These are phyloP conservation scores for Phialophora verrucosa DNA, from an alignment of 2,329 filamentous ascomycete genomes.

Conservation along the genomic window DNA sequence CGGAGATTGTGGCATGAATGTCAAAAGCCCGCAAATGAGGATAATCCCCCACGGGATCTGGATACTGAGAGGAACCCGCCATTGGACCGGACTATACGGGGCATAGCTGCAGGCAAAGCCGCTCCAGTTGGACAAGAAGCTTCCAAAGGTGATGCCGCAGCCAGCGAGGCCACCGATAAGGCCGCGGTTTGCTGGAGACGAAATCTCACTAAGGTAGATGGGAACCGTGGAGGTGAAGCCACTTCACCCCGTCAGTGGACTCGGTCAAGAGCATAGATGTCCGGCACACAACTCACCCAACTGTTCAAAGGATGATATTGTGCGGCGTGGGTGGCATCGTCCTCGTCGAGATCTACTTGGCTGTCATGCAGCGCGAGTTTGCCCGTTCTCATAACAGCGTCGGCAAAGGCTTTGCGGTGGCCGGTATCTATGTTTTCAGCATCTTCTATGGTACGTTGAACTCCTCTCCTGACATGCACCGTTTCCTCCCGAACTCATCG, in stretches of 20 bases:
- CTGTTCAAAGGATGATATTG: constrained; percentile 58
- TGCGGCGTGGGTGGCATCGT: constrained; percentile 59
- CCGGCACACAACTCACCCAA: constrained; percentile 67
- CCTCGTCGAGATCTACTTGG: constrained; percentile 63
- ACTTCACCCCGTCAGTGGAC: neutral
- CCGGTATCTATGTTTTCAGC: constrained; percentile 65
- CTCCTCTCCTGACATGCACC: neutral
- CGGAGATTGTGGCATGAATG: constrained; percentile 82
- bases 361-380: constrained; percentile 64
- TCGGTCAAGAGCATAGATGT: neutral
- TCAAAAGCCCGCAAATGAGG: constrained; percentile 70
- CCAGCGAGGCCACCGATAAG: constrained; percentile 80
- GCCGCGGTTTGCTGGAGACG: constrained; percentile 69
- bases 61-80: constrained; percentile 79
- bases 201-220: constrained; percentile 44
- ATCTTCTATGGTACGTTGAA: constrained; percentile 57
- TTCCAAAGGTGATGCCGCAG: constrained; percentile 79
- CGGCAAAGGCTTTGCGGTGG: constrained; percentile 65
- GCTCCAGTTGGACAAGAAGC: constrained; percentile 75
- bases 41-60: constrained; percentile 83
- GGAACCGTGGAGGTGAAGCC: constrained; percentile 39
- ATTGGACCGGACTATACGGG: constrained; percentile 67
- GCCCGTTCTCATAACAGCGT: constrained; percentile 60
- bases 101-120: constrained; percentile 72
- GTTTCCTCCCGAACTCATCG: neutral